Conservation (phyloP, 192 early-diverging fungal species). For the Geranomyces michiganensis region DNA sequence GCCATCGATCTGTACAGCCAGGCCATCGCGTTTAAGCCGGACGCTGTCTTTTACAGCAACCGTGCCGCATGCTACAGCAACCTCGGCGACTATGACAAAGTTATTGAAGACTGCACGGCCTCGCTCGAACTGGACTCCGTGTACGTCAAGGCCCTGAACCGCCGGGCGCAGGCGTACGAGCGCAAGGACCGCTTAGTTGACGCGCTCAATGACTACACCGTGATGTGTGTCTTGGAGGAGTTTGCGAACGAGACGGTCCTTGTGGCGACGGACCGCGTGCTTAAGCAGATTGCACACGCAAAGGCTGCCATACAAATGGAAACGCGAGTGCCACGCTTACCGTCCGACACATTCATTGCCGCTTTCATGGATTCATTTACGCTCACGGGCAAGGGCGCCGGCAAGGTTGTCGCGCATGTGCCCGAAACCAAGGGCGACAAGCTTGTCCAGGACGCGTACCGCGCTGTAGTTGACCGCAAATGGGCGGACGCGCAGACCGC, state of each 20-base stretch:
- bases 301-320: constrained; percentile 78
- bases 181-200: constrained; percentile 49
- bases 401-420: constrained; percentile 23
- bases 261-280: constrained; percentile 81
- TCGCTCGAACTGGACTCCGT: constrained; percentile 78
- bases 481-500: constrained; percentile 35
- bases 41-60: constrained; percentile 92
- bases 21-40: constrained; percentile 79
- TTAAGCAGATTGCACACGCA: constrained; percentile 77
- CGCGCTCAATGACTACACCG: constrained; percentile 82
- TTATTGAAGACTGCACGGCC: constrained; percentile 83
- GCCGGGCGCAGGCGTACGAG: constrained; percentile 71
- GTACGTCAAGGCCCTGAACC: constrained; percentile 88
- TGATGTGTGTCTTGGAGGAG: constrained; percentile 90
- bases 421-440: constrained; percentile 34
- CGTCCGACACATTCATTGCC: constrained; percentile 87
- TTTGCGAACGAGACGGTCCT: constrained; percentile 86
- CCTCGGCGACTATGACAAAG: constrained; percentile 67
- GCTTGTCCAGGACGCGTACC: constrained; percentile 60
- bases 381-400: constrained; percentile 37
- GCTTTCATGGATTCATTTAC: constrained; percentile 95
- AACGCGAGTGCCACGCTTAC: constrained; percentile 66
- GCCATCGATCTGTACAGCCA: constrained; percentile 87
- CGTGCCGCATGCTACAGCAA: constrained; percentile 92
- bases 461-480: constrained; percentile 53